Base-by-base conservation (phyloP, 2,329 filamentous ascomycete species). In the Atkinsonella hypoxylon region DNA sequence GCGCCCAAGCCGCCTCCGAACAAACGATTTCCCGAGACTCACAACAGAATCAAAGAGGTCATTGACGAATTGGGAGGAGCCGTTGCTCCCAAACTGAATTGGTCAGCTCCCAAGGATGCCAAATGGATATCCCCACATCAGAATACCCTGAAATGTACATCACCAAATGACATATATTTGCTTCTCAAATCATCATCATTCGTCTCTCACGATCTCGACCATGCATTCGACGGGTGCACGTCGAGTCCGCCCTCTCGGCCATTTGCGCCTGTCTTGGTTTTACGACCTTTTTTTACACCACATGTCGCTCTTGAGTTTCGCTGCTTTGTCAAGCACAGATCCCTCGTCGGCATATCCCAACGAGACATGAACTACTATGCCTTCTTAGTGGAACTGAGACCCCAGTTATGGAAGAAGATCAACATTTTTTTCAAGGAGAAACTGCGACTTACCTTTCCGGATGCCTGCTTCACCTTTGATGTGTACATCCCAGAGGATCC, bases 91-190 rank as follows among this genome's bases (percentile, higher is more conserved):
- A 98, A 98, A 68, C 73, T 98, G 45, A 97, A 97, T 71, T 98
- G 93, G 93, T 96, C 90, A 6, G 84, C 89, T 4, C 93, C 93
- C 4, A 95, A 96, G 66, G 93, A 98, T 64, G 93, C 93, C 9
- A 88, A 87, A 20, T 96, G 89, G 85, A 96, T 98, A 67, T 81
- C 78, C 68, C 83, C 68, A 69, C 64, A 91, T 76, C 68, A 83
- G 60, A 98, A 98, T 67, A 94, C 87, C 45, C 85, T 96, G 70
- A 89, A 95, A 66, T 98, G 93, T 68, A 83, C 82, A 4, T 82
- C 81, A 0, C 81, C 93, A 2, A 94, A 93, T 64, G 93, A 98
- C 61, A 81, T 98, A 43, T 98, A 97, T 63, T 77, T 97, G 15
- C 77, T 98, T 1, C 77, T 98, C 13, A 98, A 98, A 70, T 90